Evolutionary conservation across 352 stramenopile species (phyloP), one percentile per base, ranked within the genome.

Genomic region (Phytophthora tubulina): DNA sequence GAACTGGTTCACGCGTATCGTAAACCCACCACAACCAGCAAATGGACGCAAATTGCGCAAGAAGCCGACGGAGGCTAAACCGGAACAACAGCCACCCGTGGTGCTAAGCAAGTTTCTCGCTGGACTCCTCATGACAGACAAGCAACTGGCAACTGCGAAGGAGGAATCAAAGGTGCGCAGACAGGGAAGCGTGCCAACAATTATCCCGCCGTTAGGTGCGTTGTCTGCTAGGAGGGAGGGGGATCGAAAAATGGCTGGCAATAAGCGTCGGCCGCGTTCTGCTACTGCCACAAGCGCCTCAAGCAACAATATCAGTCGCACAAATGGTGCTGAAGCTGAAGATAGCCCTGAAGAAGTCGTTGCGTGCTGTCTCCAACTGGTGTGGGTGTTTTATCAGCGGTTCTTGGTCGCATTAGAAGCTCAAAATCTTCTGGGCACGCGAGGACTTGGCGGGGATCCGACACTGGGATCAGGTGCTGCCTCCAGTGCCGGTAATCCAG

Each of bases 351-450:
- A 71, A 44, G 46, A 75, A 46, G 27, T 75, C 8, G 13, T 75
- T 7, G 17, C 41, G 17, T 46, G 54, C 6, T 79, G 73, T 56
- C 57, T 75, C n/a, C 73, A 87, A 44, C 51, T 92, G 13, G 72
- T 86, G 2, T 86, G 74, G 75, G 51, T 72, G 6, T 84, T 92
- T 50, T 91, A 91, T 56, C 81, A 91, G 45, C 79, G 79, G 11
- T 90, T 90, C 50, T 58, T 91, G 6, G 78, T 89, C 51, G 75
- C 73, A 3, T 68, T 85, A 31, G 85, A 92, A 60, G 81, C 75
- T 5, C 56, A 73, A 15, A 55, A 48, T 10, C 54, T 87, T 2
- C 27, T 79, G 5, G 52, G 56, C 9, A 63, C 27, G 7, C 62
- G 63, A 30, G 45, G 56, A 35, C 30, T 76, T n/a, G 58, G 51